Evolutionary conservation across 1,284 basidiomycete species (phyloP).

Genomic region (Boletellus deceptivus): DNA sequence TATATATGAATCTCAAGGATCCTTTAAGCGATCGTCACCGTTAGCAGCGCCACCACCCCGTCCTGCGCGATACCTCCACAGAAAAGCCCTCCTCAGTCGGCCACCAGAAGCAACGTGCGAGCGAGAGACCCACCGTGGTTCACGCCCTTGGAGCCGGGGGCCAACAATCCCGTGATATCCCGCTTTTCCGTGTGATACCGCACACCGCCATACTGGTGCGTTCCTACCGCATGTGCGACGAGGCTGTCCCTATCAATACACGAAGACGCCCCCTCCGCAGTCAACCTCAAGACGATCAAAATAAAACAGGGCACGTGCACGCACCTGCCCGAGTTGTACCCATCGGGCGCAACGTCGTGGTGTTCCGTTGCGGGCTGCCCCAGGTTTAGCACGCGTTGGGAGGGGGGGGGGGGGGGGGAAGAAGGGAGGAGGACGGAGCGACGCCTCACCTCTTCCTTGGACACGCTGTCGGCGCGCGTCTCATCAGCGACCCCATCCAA

Average conservation of each 20-base stretch:
- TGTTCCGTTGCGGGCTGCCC: constrained; percentile 37
- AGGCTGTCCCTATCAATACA: constrained; percentile 40
- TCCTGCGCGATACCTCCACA: constrained; percentile 44
- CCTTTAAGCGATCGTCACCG: constrained; percentile 39
- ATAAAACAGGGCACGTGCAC: no score
- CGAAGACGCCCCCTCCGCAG: no score
- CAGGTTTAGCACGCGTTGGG: no score
- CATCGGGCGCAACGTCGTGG: constrained; percentile 54
- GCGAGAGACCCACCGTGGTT: constrained; percentile 22
- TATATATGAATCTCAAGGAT: no score
- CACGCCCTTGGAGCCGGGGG: constrained; percentile 16
- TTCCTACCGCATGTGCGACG: constrained; percentile 43
- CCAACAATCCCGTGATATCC: constrained; percentile 31
- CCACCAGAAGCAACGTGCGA: no score
- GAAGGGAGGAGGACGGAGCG: no score
- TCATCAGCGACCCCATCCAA: not conserved
- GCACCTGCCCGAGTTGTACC: constrained; percentile 53
- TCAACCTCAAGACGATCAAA: no score
- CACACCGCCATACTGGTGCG: constrained; percentile 42
- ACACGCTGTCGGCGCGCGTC: constrained; percentile 43
- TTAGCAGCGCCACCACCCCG: constrained; percentile 46
- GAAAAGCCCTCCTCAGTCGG: not conserved
- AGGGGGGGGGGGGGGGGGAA: no score
- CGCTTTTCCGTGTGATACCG: constrained; percentile 49
- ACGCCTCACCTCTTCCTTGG: constrained; percentile 51